Evolutionary conservation across 345 rosid species (phyloP), one percentile per base, ranked within the genome.

Genomic region (Eutrema japonicum): DNA sequence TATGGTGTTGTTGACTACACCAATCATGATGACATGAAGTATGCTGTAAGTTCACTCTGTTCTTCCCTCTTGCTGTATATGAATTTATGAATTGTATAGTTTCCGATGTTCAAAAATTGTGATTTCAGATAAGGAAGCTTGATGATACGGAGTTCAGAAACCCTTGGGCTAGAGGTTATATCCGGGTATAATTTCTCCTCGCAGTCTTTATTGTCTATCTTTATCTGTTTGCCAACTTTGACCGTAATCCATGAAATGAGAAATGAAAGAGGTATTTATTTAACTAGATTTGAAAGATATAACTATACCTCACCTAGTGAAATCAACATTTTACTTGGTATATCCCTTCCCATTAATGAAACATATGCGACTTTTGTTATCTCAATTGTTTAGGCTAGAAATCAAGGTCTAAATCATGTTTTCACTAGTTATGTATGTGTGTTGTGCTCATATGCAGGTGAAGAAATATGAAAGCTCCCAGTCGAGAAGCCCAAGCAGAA

Each of bases 1-100:
- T 93, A 81, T 85, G 98, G 97, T 61, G 36, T 93, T 78, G 97
- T 93, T 38, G 98, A 93, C 82, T 93, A 91, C 79, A 89, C 96
- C 49, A 93, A 89, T 78, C 77, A 85, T 66, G 97, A 93, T 33
- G 98, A 91, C 85, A 93, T 91, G 98, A 93, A 91, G 75, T 93
- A 93, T 78, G 96, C 97, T 52, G 97, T 93, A 82, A 86, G 94
- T 83, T 68, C 30, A 35, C 56, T 65, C 11, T 35, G 6, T 35
- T 49, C 50, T 40, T 57, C 32, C 18, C 71, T 70, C 36, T 55
- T 56, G 32, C 37, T 56, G 47, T 45, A 8, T 63, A 45, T 1
- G 26, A 55, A 4, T 2, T 5, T 64, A 7, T 56, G 47, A 3
- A 32, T 33, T 63, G 16, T 33, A 41, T 26, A 3, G 11, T n/a